Conservation (phyloP, 2,329 filamentous ascomycete genomes). For the Capronia americana region DNA sequence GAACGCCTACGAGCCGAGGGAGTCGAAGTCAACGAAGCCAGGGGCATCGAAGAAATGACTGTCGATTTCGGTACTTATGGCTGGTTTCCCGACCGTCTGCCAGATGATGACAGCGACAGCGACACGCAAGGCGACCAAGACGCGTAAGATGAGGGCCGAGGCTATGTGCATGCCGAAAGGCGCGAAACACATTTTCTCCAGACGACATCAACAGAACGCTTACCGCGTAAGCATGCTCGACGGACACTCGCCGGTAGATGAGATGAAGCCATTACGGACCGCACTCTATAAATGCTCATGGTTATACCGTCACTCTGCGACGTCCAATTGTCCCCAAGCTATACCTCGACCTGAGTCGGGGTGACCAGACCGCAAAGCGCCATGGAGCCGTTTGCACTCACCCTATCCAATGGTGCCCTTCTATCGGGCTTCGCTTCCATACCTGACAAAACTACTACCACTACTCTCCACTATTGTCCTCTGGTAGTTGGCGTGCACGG, state of each 20-base stretch:
- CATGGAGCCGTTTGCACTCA: slow-evolving; percentile 14
- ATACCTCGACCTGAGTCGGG: not conserved
- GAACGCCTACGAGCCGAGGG: slow-evolving; percentile 50
- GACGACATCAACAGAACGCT: slow-evolving; percentile 5
- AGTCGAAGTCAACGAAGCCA: slow-evolving; percentile 49
- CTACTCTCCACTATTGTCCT: not conserved
- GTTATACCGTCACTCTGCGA: not conserved
- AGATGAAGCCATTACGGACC: not conserved
- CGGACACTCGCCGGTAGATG: slow-evolving; percentile 1
- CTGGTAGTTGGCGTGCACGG: slow-evolving; percentile 12
- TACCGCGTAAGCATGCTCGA: not conserved
- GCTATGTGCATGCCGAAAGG: not conserved
- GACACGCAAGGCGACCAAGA: slow-evolving; percentile 16
- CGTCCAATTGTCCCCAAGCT: not conserved
- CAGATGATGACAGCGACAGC: slow-evolving; percentile 48
- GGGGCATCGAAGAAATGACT: slow-evolving; percentile 52
- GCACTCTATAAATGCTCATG: not conserved
- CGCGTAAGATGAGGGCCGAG: slow-evolving; percentile 1
- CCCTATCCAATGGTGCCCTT: slow-evolving; percentile 12
- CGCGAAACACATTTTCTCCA: not conserved
- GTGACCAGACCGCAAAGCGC: not conserved
- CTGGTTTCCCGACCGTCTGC: slow-evolving; percentile 59
- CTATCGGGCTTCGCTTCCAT: slow-evolving; percentile 3
- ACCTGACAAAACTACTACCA: not conserved
- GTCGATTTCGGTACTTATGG: slow-evolving; percentile 52